Evolutionary conservation across 495 filamentous ascomycete genomes (phyloP).

Genomic region (Apodospora peruviana): DNA sequence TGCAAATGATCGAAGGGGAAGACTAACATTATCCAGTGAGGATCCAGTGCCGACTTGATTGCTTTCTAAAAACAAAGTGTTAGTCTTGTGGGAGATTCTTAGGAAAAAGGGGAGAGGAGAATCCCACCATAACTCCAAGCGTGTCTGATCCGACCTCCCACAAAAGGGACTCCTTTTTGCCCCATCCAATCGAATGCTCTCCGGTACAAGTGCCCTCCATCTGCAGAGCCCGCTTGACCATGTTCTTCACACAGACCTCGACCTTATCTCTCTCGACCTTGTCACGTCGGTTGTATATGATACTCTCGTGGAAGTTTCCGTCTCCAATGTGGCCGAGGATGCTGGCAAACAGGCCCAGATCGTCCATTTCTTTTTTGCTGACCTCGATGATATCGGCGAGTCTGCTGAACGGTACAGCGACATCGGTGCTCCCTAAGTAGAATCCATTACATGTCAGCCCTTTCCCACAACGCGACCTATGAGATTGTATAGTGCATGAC

Average conservation of each 20-base stretch:
- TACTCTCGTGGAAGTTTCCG: conserved; percentile 88
- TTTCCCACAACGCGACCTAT: no score
- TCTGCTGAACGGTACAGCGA: conserved; percentile 80
- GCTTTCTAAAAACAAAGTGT: conserved; percentile 39
- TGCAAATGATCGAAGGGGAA: not conserved
- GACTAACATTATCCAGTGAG: conserved; percentile 67
- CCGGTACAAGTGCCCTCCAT: conserved; percentile 94
- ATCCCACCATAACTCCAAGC: conserved; percentile 65
- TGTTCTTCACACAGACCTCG: conserved; percentile 74
- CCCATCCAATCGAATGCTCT: conserved; percentile 84
- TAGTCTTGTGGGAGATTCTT: not conserved
- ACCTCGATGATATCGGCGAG: conserved; percentile 86
- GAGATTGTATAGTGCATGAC: conserved; percentile 13
- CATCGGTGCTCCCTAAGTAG: conserved; percentile 73
- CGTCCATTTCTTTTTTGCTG: conserved; percentile 83
- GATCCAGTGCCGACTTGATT: conserved; percentile 81
- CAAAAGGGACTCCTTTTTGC: conserved; percentile 74
- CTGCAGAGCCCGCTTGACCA: conserved; percentile 80
- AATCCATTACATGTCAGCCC: not conserved
- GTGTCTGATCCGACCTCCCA: conserved; percentile 81
- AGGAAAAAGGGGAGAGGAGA: not conserved
- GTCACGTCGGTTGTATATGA: conserved; percentile 71
- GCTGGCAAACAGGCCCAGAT: conserved; percentile 76
- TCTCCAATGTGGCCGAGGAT: conserved; percentile 82
- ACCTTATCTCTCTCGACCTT: conserved; percentile 64